Evolutionary conservation across 768 basidiomycete species (phyloP).

Genomic region (Xerocomellus chrysenteron): DNA sequence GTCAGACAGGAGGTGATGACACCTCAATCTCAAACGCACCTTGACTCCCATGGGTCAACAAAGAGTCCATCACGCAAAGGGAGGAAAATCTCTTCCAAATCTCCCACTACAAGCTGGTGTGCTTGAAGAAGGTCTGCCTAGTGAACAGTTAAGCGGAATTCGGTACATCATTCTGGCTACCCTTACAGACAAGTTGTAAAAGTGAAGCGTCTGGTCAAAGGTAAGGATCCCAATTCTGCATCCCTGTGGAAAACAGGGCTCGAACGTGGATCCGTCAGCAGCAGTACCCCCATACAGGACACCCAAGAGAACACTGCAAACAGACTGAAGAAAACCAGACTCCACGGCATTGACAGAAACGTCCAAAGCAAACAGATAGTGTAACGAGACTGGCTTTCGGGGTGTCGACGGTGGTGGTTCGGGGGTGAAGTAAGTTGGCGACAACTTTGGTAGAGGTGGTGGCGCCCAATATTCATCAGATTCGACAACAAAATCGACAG

Average conservation of each 20-base stretch:
- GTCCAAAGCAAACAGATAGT: conserved; percentile 86
- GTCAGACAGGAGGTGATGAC: conserved; percentile 5
- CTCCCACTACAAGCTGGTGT: conserved; percentile 78
- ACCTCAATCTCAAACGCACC: conserved; percentile 44
- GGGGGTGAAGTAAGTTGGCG: conserved; percentile 52
- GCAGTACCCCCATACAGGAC: conserved; percentile 60
- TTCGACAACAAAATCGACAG: conserved; percentile 84
- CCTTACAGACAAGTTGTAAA: conserved; percentile 85
- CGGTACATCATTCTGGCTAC: conserved; percentile 5
- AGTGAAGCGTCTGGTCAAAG: conserved; percentile 78
- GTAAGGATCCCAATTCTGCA: conserved; percentile 77
- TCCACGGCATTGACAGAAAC: conserved; percentile 66
- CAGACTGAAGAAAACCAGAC: conserved; percentile 67
- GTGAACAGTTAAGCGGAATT: conserved; percentile 19
- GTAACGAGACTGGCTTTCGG: conserved; percentile 62
- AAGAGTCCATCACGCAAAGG: conserved; percentile 75
- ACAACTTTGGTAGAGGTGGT: conserved; percentile 55
- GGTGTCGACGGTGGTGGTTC: conserved; percentile 46
- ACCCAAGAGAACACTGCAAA: conserved; percentile 60
- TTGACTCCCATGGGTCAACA: conserved; percentile 67
- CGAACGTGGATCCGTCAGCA: conserved; percentile 40
- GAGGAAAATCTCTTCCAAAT: conserved; percentile 90
- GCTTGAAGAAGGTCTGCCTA: conserved; percentile 48
- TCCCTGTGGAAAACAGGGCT: conserved; percentile 51
- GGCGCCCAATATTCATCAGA: conserved; percentile 80